Conservation (phyloP, 768 basidiomycete species). For the Lepiota subincarnata region DNA sequence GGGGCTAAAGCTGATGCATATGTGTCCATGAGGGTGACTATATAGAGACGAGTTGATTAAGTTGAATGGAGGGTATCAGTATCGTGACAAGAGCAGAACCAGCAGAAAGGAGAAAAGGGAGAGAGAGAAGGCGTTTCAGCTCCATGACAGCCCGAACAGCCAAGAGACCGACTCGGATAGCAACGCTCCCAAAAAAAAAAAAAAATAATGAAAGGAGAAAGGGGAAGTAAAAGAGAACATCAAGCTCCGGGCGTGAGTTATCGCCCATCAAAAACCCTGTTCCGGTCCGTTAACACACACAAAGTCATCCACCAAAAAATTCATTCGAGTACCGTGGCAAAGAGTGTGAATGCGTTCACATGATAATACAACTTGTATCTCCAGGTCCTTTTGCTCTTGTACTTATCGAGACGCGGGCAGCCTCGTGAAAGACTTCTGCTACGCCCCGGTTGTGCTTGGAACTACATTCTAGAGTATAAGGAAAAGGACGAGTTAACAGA, state of each 20-base stretch:
- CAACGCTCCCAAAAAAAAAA: too few relatives aligned
- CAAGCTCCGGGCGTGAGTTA: too few relatives aligned
- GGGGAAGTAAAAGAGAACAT: too few relatives aligned
- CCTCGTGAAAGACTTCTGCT: constrained; percentile 88
- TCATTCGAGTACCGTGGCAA: neutral
- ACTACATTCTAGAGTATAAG: constrained; percentile 84
- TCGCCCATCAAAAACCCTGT: too few relatives aligned
- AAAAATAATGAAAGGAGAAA: too few relatives aligned
- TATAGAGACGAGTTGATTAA: neutral
- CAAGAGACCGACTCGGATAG: too few relatives aligned
- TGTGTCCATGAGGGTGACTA: too few relatives aligned
- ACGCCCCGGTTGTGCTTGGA: constrained; percentile 97
- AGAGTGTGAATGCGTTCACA: constrained; percentile 35
- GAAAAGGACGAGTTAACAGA: too few relatives aligned
- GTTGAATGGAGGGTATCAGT: constrained; percentile 12
- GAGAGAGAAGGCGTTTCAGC: neutral
- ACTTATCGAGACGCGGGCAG: constrained; percentile 77
- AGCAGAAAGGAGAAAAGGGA: neutral
- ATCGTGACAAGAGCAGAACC: neutral
- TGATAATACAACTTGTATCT: constrained; percentile 52
- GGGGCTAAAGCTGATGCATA: too few relatives aligned
- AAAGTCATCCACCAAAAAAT: too few relatives aligned
- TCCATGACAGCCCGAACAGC: too few relatives aligned
- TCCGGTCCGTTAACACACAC: too few relatives aligned
- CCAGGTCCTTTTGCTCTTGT: constrained; percentile 65